Conservation (phyloP, 805 yeast species). For the Candida vaughaniae region DNA sequence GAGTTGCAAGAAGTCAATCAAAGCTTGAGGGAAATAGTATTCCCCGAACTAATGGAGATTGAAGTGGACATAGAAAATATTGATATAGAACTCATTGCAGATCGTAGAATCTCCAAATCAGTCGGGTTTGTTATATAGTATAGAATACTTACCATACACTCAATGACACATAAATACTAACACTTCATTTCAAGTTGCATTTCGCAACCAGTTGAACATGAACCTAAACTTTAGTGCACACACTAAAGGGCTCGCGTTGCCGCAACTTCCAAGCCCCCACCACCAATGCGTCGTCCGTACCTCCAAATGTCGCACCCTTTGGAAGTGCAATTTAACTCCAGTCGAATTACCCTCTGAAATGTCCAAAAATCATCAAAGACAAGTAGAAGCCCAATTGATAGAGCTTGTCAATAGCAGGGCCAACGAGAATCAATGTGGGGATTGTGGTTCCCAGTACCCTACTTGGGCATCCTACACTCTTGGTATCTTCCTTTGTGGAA, state of each 20-base stretch:
- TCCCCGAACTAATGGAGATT: background rate
- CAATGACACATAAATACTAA: too few relatives aligned
- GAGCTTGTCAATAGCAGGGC: slow-evolving; percentile 57
- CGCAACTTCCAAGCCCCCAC: too few relatives aligned
- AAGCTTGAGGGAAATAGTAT: background rate
- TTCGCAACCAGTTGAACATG: too few relatives aligned
- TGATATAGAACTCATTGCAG: background rate
- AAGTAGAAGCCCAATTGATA: slow-evolving; percentile 51
- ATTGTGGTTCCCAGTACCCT: slow-evolving; percentile 68
- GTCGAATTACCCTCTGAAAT: slow-evolving; percentile 1
- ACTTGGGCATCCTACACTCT: slow-evolving; percentile 52
- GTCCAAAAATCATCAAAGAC: slow-evolving; percentile 31
- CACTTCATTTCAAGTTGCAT: too few relatives aligned
- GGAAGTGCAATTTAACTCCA: too few relatives aligned
- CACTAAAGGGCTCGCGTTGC: too few relatives aligned
- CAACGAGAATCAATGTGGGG: slow-evolving; percentile 75
- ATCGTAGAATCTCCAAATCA: background rate
- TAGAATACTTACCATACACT: too few relatives aligned
- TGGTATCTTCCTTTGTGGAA: slow-evolving; percentile 77
- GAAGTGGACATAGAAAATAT: background rate
- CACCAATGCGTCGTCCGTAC: too few relatives aligned
- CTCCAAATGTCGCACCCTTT: too few relatives aligned
- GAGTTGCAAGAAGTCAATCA: background rate
- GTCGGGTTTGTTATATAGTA: too few relatives aligned
- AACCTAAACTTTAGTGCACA: too few relatives aligned